phyloP scores from a whole-genome alignment of 1,284 basidiomycete genomes.

The Stereum hirsutum region DNA sequence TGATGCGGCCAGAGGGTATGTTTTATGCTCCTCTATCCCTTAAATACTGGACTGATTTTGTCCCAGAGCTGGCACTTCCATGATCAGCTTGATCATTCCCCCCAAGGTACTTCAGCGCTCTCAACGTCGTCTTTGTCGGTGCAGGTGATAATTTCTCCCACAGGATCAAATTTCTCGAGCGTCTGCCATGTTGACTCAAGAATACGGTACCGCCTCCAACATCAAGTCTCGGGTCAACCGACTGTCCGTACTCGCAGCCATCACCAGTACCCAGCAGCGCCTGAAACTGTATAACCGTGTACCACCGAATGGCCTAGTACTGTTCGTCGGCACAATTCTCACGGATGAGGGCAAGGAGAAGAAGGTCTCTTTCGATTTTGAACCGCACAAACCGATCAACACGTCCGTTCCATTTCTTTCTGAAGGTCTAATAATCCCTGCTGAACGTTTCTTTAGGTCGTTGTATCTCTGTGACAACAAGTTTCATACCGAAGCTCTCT shows the following conservation, averaged over 20 bases:
- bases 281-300: slow-evolving; percentile 95
- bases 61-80: slow-evolving; percentile 87
- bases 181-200: slow-evolving; percentile 94
- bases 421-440: slow-evolving; percentile 5
- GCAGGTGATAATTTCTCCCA: slow-evolving; percentile 8
- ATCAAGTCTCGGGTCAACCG: slow-evolving; percentile 99
- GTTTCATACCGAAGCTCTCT: slow-evolving; percentile 97
- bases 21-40: slow-evolving; percentile 5
- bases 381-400: slow-evolving; percentile 98
- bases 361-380: slow-evolving; percentile 96
- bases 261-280: slow-evolving; percentile 98
- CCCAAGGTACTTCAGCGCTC: slow-evolving; percentile 61
- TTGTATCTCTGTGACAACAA: slow-evolving; percentile 99
- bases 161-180: slow-evolving; percentile 95
- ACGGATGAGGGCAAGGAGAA: slow-evolving; percentile 99
- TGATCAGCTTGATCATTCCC: slow-evolving; percentile 97
- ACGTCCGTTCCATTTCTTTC: slow-evolving; percentile 49
- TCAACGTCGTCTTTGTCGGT: slow-evolving; percentile 9
- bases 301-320: slow-evolving; percentile 93
- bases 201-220: slow-evolving; percentile 97
- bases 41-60: slow-evolving; percentile 10
- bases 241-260: slow-evolving; percentile 94
- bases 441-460: slow-evolving; percentile 44
- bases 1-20: slow-evolving; percentile 83
- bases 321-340: slow-evolving; percentile 96